Conservation (phyloP, 306 rosid species). For the Castanea crenata region DNA sequence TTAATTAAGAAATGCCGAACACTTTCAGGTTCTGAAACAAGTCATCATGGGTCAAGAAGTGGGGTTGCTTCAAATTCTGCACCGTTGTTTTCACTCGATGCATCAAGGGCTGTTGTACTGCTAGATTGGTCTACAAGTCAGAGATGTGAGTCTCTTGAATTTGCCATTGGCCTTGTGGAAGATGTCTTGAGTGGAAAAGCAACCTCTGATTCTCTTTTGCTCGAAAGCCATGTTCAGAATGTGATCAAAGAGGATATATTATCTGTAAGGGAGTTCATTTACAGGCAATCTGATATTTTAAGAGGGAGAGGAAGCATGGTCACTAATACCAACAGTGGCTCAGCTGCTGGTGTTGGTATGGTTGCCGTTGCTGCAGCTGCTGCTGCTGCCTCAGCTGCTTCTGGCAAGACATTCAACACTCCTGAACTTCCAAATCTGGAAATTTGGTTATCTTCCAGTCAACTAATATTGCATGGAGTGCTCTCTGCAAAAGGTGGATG, state of each 20-base stretch:
- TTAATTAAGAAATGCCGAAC: constrained; percentile 75
- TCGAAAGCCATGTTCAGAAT: constrained; percentile 73
- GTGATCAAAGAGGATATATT: constrained; percentile 66
- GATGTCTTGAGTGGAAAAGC: constrained; percentile 78
- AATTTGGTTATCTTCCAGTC: constrained; percentile 79
- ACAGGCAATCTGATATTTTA: constrained; percentile 77
- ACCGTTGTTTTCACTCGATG: constrained; percentile 81
- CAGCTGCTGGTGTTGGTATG: constrained; percentile 86
- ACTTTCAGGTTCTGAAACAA: constrained; percentile 64
- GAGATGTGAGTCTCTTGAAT: constrained; percentile 73
- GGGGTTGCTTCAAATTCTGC: constrained; percentile 52
- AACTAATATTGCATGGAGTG: constrained; percentile 57
- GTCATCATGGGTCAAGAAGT: constrained; percentile 62
- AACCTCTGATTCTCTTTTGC: constrained; percentile 83
- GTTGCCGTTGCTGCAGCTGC: constrained; percentile 89
- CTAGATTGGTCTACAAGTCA: constrained; percentile 58
- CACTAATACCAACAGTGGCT: constrained; percentile 59
- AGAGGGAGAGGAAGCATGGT: constrained; percentile 73
- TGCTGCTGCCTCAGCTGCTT: constrained; percentile 82
- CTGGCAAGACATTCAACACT: constrained; percentile 60
- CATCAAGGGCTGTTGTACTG: constrained; percentile 77
- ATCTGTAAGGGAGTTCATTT: constrained; percentile 80
- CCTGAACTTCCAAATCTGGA: constrained; percentile 87
- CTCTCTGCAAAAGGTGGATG: constrained; percentile 81
- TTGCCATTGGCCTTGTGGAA: constrained; percentile 69